Evolutionary conservation across 257 asterid species (phyloP), one percentile per base, ranked within the genome.

Genomic region (Paraleonurus japonicus): DNA sequence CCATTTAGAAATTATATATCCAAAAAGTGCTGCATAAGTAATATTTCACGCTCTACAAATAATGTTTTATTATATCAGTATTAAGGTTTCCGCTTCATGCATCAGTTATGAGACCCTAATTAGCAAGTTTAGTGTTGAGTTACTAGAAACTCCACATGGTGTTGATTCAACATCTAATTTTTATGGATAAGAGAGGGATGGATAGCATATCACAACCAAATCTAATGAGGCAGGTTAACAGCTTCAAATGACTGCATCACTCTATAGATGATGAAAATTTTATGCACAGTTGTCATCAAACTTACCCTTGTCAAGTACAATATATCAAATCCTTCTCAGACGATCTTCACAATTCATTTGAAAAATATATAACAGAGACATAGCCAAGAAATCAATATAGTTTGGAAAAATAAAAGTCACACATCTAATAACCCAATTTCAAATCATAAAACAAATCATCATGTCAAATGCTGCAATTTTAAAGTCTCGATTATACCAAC

Each of bases 1-100:
- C 53, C 47, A 20, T 72, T 23, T n/a, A 24, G 22, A 51, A 39
- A 73, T 17, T 27, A 35, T 53, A 26, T 26, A 4, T 11, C 5
- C 8, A 7, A 35, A 72, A 32, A 8, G 7, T 57, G 51, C 5
- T 35, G 45, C 15, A 19, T 12, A 28, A 62, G 27, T 35, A n/a
- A 27, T 59, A 43, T 28, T 53, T 57, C n/a, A 66, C 12, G 9
- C 53, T 24, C 65, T 35, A 35, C 58, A 32, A 5, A 67, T 20
- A 22, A n/a, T 6, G 11, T 30, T 68, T 74, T 48, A 55, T 57
- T 15, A 41, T 50, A 72, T 33, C 23, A 43, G 68, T 60, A 17
- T 64, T 13, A 62, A 50, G 13, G 19, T 20, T 61, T 54, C 63
- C 27, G 53, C 17, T 9, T n/a, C 17, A 47, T 16, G 47, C 30